phyloP scores from a whole-genome alignment of 2,329 filamentous ascomycete genomes.

The Ilyonectria mors-panacis region DNA sequence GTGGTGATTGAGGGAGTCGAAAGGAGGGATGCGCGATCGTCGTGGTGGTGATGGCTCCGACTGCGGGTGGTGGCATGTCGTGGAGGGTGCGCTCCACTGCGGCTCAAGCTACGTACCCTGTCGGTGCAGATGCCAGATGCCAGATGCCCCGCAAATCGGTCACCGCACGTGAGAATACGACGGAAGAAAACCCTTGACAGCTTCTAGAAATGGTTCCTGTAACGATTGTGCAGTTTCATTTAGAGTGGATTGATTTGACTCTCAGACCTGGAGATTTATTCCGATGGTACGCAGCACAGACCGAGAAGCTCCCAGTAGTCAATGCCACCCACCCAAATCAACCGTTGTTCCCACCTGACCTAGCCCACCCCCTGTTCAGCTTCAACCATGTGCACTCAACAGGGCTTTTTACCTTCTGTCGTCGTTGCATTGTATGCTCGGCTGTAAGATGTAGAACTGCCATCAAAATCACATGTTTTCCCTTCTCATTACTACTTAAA shows the following conservation, averaged over 20 bases:
- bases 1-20: background rate
- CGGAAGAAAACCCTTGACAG: background rate
- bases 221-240: background rate
- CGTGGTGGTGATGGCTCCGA: slow-evolving; percentile 25
- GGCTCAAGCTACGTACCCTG: slow-evolving; percentile 44
- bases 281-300: too few species aligned
- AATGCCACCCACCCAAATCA: too few species aligned
- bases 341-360: too few species aligned
- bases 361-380: too few species aligned
- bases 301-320: too few species aligned
- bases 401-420: too few species aligned
- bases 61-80: slow-evolving; percentile 42
- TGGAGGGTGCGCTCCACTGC: slow-evolving; percentile 42
- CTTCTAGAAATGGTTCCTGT: background rate
- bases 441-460: too few species aligned
- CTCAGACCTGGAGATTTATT: too few species aligned
- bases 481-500: background rate
- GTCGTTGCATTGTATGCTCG: too few species aligned
- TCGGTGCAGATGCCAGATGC: slow-evolving; percentile 25
- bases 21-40: slow-evolving; percentile 9
- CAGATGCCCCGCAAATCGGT: slow-evolving; percentile 25
- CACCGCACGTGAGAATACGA: background rate
- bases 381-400: too few species aligned
- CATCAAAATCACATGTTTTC: too few species aligned
- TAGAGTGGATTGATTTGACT: too few species aligned